These are phyloP conservation scores for Linnemannia elongata DNA, from an alignment of 192 early-diverging fungal species.

Conservation along the genomic window DNA sequence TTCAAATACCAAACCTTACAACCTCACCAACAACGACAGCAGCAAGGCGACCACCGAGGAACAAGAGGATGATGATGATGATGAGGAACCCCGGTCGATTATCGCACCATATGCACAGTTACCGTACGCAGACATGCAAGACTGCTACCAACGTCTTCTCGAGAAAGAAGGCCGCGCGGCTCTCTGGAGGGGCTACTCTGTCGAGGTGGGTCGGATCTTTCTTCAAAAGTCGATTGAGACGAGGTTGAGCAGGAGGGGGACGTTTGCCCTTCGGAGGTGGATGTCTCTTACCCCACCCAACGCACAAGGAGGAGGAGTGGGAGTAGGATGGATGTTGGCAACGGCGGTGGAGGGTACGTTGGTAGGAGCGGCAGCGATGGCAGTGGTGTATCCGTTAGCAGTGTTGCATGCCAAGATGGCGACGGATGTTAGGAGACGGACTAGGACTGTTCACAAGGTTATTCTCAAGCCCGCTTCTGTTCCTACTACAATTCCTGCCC, in stretches of 20 bases:
- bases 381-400: conserved; percentile 25
- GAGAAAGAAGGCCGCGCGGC: conserved; percentile 38
- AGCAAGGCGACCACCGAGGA: neutral
- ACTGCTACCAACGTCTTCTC: conserved; percentile 27
- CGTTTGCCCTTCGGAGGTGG: conserved; percentile 19
- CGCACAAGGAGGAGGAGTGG: neutral
- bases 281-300: neutral
- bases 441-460: neutral
- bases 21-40: neutral
- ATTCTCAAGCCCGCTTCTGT: neutral
- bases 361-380: conserved; percentile 1
- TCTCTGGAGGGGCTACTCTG: conserved; percentile 35
- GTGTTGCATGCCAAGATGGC: conserved; percentile 33
- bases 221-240: conserved; percentile 16
- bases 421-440: conserved; percentile 27
- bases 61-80: conserved; percentile 7
- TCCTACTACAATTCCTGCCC: neutral
- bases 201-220: neutral
- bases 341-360: conserved; percentile 16
- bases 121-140: conserved; percentile 26
- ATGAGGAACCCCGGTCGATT: conserved; percentile 38
- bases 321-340: conserved; percentile 14
- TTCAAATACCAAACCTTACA: neutral
- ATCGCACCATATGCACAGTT: conserved; percentile 43
- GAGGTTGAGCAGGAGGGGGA: neutral